Evolutionary conservation across 768 basidiomycete species (phyloP).

Genomic region (Cystobasidium onofrii): DNA sequence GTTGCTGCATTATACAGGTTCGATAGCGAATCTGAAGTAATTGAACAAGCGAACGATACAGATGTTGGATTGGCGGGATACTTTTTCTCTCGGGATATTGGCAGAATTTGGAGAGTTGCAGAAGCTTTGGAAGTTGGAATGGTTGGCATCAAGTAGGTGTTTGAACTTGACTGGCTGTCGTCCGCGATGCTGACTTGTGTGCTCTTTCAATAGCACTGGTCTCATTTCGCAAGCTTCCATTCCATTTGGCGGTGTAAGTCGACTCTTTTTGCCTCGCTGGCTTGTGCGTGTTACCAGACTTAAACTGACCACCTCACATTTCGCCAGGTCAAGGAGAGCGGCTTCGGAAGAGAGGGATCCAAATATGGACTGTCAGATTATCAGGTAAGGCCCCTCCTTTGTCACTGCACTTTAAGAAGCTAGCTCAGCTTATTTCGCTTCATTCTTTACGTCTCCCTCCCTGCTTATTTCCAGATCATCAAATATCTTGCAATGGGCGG

Average conservation of each 20-base stretch:
- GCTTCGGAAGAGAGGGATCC: constrained; percentile 20
- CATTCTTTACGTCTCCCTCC: not conserved
- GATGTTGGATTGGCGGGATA: constrained; percentile 76
- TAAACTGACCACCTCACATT: too few relatives aligned
- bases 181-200: not conserved
- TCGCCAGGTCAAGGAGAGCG: constrained; percentile 21
- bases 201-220: constrained; percentile 57
- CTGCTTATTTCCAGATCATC: constrained; percentile 8
- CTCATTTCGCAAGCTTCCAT: constrained; percentile 67
- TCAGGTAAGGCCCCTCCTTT: not conserved
- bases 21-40: constrained; percentile 85
- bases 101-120: constrained; percentile 85
- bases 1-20: constrained; percentile 80
- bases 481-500: constrained; percentile 27
- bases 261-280: not conserved
- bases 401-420: too few relatives aligned
- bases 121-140: constrained; percentile 72
- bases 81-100: constrained; percentile 80
- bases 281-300: too few relatives aligned
- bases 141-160: constrained; percentile 31
- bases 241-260: constrained; percentile 81
- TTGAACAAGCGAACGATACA: constrained; percentile 71
- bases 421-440: not conserved
- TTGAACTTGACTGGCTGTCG: not conserved
- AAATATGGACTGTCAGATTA: constrained; percentile 13